Evolutionary conservation across 176 grass and related monocot genomes (phyloP), one percentile per base, ranked within the genome.

Genomic region (Chrysopogon serrulatus): DNA sequence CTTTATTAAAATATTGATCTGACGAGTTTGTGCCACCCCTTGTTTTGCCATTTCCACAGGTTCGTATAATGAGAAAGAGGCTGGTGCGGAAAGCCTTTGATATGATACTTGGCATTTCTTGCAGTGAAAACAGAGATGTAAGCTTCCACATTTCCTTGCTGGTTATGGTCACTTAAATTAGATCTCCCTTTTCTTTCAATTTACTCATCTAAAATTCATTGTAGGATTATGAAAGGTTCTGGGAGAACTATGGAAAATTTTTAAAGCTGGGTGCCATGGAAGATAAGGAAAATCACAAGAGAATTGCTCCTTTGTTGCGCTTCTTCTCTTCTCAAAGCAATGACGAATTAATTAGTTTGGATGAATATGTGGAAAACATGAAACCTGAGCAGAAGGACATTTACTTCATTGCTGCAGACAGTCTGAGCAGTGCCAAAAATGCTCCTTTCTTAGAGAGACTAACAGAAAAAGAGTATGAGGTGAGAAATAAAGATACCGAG

Each of bases 291-390:
- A 99, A 99, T 45, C 96, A 99, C 86, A 99, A 99, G 64, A 90
- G 96, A 48, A 88, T 99, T 79, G 93, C 93, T 83, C 96, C 96
- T 67, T 87, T 99, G 80, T 87, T 99, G 54, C 87, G 96, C 49
- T 99, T 99, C 86, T 96, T 94, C 85, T 99, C 96, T 83, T 95
- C 93, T 63, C 96, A 99, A 71, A 94, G 91, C 81, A 94, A 92
- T 5, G 85, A 96, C 32, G 91, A 96, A 57, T 82, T 92, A 36
- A 99, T 99, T 49, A 94, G 96, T 87, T 92, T 99, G 80, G 96
- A 96, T 90, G 96, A 99, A 74, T 96, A 99, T 76, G 91, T 99
- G 71, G 93, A 99, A 66, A 99, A 87, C 77, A 99, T 99, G 96
- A 99, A 96, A 84, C 91, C 93, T 56, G 93, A 99, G 62, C 96